A percentile compares a stretch with the other conserved stretches of the same genome.
Conservation (phyloP, 805 yeast genomes). For the Monosporozyma siamensis region DNA sequence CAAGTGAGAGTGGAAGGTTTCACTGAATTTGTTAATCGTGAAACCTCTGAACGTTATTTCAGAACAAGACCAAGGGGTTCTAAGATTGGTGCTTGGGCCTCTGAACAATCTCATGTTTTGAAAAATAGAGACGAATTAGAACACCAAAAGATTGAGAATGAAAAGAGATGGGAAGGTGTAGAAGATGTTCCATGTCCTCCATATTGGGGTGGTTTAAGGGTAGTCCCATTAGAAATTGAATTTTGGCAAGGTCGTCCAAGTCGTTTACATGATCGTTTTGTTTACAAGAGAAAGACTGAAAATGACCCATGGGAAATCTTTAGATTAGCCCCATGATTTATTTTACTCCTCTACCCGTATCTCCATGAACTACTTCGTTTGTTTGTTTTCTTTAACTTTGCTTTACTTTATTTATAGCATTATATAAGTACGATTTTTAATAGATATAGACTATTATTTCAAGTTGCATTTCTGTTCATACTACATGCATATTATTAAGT, state of each 20-base stretch:
- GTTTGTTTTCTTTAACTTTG: no score
- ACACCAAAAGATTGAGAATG: conserved; percentile 36
- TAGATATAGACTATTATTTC: no score
- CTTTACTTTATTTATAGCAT: no score
- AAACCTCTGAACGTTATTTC: conserved; percentile 69
- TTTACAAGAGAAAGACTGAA: conserved; percentile 49
- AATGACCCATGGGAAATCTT: conserved; percentile 50
- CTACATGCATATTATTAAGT: no score
- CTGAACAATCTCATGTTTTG: conserved; percentile 70
- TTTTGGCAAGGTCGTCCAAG: conserved; percentile 96
- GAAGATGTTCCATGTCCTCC: conserved; percentile 82
- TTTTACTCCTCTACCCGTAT: no score
- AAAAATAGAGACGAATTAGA: conserved; percentile 56
- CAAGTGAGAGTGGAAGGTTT: conserved; percentile 89
- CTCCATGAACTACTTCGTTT: no score
- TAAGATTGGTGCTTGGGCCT: conserved; percentile 93
- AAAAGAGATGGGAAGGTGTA: conserved; percentile 47
- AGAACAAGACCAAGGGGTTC: conserved; percentile 87
- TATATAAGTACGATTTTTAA: no score
- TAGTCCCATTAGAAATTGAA: conserved; percentile 83
- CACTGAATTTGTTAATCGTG: conserved; percentile 62
- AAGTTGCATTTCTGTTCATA: no score
- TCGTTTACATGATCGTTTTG: conserved; percentile 83
- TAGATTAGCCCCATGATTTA: conserved; percentile 67
- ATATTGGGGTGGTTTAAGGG: conserved; percentile 89